Evolutionary conservation across 495 filamentous ascomycete species (phyloP).

Genomic region (Trichoderma orchidacearum): DNA sequence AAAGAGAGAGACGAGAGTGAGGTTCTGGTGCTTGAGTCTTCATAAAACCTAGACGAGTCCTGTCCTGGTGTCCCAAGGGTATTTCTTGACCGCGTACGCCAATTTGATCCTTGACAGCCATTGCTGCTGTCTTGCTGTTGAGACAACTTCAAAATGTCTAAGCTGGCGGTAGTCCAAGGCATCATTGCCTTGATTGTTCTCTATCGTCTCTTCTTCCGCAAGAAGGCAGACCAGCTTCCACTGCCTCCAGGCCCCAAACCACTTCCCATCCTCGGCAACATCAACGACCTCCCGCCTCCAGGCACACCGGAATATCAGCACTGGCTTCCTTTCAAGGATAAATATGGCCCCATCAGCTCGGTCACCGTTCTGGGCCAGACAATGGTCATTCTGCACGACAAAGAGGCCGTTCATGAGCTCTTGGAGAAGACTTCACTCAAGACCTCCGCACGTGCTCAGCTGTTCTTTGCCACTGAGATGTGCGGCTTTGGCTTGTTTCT

Average conservation of each 20-base stretch:
- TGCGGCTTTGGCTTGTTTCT: neutral
- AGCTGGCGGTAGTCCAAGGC: neutral
- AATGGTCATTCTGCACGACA: conserved; percentile 35
- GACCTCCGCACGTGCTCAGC: neutral
- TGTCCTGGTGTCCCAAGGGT: too few relatives aligned
- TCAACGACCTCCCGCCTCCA: conserved; percentile 26
- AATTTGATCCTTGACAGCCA: too few relatives aligned
- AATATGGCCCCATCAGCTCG: conserved; percentile 40
- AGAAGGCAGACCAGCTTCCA: neutral
- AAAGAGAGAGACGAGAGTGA: too few relatives aligned
- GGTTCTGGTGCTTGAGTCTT: too few relatives aligned
- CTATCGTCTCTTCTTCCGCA: neutral
- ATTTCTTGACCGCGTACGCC: too few relatives aligned
- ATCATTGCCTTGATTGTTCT: neutral
- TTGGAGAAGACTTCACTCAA: conserved; percentile 1
- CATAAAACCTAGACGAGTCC: too few relatives aligned
- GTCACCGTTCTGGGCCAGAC: conserved; percentile 32
- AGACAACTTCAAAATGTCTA: neutral
- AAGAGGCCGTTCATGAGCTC: conserved; percentile 25
- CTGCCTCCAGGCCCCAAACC: conserved; percentile 34
- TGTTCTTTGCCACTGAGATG: neutral
- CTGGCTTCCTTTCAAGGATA: conserved; percentile 37
- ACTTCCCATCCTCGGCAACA: conserved; percentile 32
- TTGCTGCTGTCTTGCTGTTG: too few relatives aligned
- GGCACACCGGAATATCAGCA: conserved; percentile 27